A percentile compares a stretch with the other conserved stretches of the same genome.
Evolutionary conservation across 1,284 basidiomycete species (phyloP).

Genomic region (Malassezia psittaci): DNA sequence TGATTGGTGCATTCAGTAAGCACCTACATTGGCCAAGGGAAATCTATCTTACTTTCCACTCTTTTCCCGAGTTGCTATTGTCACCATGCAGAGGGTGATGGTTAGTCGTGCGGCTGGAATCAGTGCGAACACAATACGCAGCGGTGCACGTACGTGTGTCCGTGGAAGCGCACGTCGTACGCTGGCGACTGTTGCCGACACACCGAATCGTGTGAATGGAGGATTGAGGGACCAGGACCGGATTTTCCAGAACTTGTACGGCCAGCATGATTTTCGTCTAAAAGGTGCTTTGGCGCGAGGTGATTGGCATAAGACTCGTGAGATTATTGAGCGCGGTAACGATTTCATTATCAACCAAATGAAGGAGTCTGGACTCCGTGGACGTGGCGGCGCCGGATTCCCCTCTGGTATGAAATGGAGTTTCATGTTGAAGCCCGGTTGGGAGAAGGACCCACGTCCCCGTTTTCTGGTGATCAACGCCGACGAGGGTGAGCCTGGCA

Average conservation of each 20-base stretch:
- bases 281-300: slow-evolving; percentile 52
- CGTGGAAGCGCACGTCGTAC: slow-evolving; percentile 17
- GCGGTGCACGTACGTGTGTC: background rate
- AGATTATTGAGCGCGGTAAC: slow-evolving; percentile 87
- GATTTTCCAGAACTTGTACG: slow-evolving; percentile 48
- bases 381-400: slow-evolving; percentile 93
- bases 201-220: slow-evolving; percentile 38
- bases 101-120: slow-evolving; percentile 13
- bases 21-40: no score
- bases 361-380: slow-evolving; percentile 89
- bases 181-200: slow-evolving; percentile 43
- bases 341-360: slow-evolving; percentile 93
- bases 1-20: slow-evolving; percentile 4
- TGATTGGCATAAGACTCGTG: slow-evolving; percentile 96
- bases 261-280: slow-evolving; percentile 44
- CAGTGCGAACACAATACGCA: background rate
- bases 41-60: no score
- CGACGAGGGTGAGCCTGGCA: slow-evolving; percentile 96
- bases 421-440: slow-evolving; percentile 98
- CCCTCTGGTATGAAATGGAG: slow-evolving; percentile 91
- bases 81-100: slow-evolving; percentile 15
- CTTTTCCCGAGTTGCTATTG: slow-evolving; percentile 14
- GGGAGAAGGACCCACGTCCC: slow-evolving; percentile 87
- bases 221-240: slow-evolving; percentile 47
- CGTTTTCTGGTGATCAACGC: slow-evolving; percentile 96